phyloP scores from a whole-genome alignment of 345 rosid species.

The Eucalyptus fibrosa region DNA sequence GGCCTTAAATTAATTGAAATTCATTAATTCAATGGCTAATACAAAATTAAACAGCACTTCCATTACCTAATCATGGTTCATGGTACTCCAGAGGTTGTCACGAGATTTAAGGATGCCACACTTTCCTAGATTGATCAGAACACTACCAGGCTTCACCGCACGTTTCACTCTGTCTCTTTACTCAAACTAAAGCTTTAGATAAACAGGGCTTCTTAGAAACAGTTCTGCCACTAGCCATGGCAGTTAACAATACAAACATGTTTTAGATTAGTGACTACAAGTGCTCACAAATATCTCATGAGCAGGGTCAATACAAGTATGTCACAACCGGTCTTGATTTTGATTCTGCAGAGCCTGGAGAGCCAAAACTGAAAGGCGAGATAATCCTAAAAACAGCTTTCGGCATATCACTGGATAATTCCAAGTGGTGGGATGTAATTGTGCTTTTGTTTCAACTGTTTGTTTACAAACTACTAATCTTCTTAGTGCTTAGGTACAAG shows the following conservation, averaged over 20 bases:
- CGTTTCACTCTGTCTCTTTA: not conserved
- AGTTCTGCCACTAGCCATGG: not conserved
- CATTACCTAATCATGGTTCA: no score
- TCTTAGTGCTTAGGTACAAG: not conserved
- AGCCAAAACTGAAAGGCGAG: conserved; percentile 7
- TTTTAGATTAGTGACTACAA: not conserved
- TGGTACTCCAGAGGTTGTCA: no score
- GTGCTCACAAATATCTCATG: not conserved
- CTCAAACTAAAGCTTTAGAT: not conserved
- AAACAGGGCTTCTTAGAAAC: not conserved
- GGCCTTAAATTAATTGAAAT: no score
- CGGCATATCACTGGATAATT: not conserved
- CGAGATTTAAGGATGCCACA: no score
- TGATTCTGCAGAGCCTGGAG: not conserved
- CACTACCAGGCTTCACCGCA: not conserved
- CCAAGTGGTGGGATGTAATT: conserved; percentile 9
- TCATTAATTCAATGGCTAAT: no score
- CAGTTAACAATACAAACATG: not conserved
- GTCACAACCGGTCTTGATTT: conserved; percentile 14
- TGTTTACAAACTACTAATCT: not conserved
- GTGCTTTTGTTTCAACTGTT: conserved; percentile 1
- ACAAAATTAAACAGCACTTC: no score
- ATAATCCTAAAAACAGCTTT: not conserved
- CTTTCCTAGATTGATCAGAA: not conserved
- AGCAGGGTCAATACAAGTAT: conserved; percentile 21